Evolutionary conservation across 2,329 filamentous ascomycete genomes (phyloP).

Genomic region (Eutypella sp.): DNA sequence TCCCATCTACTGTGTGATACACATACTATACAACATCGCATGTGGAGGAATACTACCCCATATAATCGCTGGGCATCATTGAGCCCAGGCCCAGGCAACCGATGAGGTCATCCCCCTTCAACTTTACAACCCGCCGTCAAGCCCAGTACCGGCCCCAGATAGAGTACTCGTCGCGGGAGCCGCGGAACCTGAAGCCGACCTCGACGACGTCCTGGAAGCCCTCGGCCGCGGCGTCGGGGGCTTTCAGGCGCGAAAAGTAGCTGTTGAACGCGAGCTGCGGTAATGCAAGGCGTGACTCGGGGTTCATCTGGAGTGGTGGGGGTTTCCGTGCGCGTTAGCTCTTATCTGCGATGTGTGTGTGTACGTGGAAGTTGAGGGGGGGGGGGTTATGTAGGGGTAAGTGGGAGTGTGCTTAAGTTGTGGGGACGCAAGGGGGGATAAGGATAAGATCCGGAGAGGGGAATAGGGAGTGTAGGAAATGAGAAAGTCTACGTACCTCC

Average conservation of each 20-base stretch:
- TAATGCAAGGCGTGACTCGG: conserved; percentile 68
- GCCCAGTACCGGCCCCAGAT: conserved; percentile 78
- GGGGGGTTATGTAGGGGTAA: neutral
- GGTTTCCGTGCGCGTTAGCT: too few species aligned
- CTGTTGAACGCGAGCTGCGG: conserved; percentile 76
- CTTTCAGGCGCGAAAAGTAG: conserved; percentile 67
- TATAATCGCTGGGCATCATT: too few species aligned
- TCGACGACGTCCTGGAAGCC: conserved; percentile 78
- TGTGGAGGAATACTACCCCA: too few species aligned
- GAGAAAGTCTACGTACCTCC: conserved; percentile 19
- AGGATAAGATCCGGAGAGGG: conserved; percentile 1
- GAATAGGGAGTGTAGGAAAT: neutral
- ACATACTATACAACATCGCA: too few species aligned
- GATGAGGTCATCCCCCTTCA: neutral
- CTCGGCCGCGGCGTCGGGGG: conserved; percentile 67
- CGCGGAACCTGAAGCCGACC: conserved; percentile 72
- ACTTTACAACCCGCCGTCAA: too few species aligned
- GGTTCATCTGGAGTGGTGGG: conserved; percentile 82
- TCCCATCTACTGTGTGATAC: too few species aligned
- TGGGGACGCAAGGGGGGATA: conserved; percentile 1
- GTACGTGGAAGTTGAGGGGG: neutral
- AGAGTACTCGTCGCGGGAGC: conserved; percentile 60
- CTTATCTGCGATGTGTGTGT: too few species aligned
- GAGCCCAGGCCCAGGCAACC: too few species aligned
- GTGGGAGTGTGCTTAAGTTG: neutral